Conservation (phyloP, 2,329 filamentous ascomycete species). For the Aspergillus viridinutans region DNA sequence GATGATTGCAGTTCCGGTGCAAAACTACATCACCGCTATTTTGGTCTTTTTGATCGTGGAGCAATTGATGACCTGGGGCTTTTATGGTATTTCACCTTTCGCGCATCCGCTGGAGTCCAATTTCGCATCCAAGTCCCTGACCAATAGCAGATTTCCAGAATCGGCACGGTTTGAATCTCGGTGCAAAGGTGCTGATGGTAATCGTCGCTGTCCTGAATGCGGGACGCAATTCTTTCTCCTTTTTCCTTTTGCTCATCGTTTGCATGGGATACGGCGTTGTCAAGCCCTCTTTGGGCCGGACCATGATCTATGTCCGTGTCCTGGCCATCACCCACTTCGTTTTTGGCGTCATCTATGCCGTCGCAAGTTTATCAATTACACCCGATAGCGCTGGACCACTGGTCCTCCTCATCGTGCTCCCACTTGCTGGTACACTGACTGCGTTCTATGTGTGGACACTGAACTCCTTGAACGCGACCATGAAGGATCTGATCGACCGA, state of each 20-base stretch:
- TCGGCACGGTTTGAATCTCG: conserved; percentile 74
- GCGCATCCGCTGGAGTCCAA: background rate
- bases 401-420: conserved; percentile 87
- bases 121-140: conserved; percentile 29
- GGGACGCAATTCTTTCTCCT: conserved; percentile 93
- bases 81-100: conserved; percentile 65
- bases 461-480: conserved; percentile 88
- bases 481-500: conserved; percentile 91
- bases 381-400: conserved; percentile 86
- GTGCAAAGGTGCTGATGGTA: conserved; percentile 81
- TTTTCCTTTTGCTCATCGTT: conserved; percentile 94
- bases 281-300: conserved; percentile 83
- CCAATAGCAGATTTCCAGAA: conserved; percentile 74
- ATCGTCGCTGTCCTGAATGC: conserved; percentile 92
- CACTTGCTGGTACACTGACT: conserved; percentile 84
- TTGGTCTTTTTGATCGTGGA: conserved; percentile 90
- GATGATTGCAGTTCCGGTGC: conserved; percentile 68
- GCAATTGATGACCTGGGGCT: conserved; percentile 98
- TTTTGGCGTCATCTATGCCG: conserved; percentile 88
- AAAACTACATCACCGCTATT: conserved; percentile 98
- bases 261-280: conserved; percentile 99
- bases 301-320: conserved; percentile 90
- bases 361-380: conserved; percentile 82
- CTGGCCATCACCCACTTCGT: conserved; percentile 90
- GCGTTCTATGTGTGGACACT: conserved; percentile 99